A percentile compares a stretch with the other conserved stretches of the same genome.
phyloP scores from a whole-genome alignment of 73 alveolate genomes.

The Durusdinium trenchii region DNA sequence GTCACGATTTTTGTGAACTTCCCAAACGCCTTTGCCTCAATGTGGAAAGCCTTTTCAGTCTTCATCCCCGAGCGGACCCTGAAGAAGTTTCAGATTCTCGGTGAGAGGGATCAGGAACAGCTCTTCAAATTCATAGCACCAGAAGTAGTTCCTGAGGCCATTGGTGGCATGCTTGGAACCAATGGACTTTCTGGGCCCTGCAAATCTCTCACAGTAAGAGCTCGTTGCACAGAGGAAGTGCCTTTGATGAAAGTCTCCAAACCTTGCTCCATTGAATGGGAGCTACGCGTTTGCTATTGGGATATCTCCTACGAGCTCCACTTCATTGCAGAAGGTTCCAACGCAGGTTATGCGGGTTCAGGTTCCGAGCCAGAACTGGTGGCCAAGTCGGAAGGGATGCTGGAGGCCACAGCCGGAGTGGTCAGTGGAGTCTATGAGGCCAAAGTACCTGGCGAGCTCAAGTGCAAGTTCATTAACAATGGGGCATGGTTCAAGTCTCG shows the following conservation, averaged over 20 bases:
- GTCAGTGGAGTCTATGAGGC: conserved; percentile 65
- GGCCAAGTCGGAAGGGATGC: conserved; percentile 59
- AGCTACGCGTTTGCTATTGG: conserved; percentile 81
- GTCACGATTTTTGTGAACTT: conserved; percentile 83
- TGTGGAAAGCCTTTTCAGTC: conserved; percentile 81
- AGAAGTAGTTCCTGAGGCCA: conserved; percentile 59
- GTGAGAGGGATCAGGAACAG: conserved; percentile 76
- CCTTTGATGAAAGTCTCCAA: conserved; percentile 16
- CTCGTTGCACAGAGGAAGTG: conserved; percentile 57
- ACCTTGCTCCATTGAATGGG: conserved; percentile 77
- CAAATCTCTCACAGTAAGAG: conserved; percentile 45
- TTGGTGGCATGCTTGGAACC: conserved; percentile 71
- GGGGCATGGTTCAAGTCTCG: conserved; percentile 94
- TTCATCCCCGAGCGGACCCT: conserved; percentile 84
- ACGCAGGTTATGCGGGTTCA: too few species aligned
- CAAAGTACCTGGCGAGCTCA: conserved; percentile 55
- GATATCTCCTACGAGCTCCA: conserved; percentile 77
- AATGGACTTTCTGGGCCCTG: conserved; percentile 61
- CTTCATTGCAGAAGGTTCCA: conserved; percentile 73
- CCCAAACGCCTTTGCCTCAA: conserved; percentile 78
- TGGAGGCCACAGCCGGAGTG: conserved; percentile 56
- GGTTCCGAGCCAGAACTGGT: conserved; percentile 60
- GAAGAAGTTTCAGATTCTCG: conserved; percentile 79
- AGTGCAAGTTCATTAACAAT: conserved; percentile 76
- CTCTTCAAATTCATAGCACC: conserved; percentile 58